Evolutionary conservation across 2,329 filamentous ascomycete species (phyloP).

Genomic region (Delphinella strobiligena): DNA sequence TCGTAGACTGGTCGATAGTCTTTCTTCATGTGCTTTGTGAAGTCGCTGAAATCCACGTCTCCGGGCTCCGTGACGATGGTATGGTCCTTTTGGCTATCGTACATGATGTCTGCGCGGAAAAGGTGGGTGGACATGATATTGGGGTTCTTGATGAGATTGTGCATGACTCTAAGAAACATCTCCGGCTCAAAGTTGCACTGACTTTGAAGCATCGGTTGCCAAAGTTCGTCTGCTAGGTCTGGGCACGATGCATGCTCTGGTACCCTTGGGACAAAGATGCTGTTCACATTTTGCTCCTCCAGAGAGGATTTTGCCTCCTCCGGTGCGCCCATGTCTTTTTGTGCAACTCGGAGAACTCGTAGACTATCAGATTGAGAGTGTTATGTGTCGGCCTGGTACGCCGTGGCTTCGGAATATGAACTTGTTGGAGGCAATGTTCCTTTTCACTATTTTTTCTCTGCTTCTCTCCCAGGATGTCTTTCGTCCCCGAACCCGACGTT

Average conservation of each 20-base stretch:
- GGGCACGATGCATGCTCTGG: constrained; percentile 1
- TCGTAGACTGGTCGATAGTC: constrained; percentile 21
- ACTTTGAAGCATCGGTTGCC: constrained; percentile 22
- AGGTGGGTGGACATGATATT: constrained; percentile 70
- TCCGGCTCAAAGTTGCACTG: constrained; percentile 50
- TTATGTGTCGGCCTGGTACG: too few relatives aligned
- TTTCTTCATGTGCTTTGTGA: constrained; percentile 37
- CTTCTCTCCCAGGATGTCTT: too few relatives aligned
- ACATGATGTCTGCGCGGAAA: constrained; percentile 64
- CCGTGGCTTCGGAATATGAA: too few relatives aligned
- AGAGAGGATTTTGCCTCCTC: background rate
- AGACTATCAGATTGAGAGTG: too few relatives aligned
- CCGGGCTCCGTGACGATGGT: constrained; percentile 9
- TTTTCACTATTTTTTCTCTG: too few relatives aligned
- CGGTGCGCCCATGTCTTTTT: too few relatives aligned
- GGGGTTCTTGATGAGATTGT: constrained; percentile 65
- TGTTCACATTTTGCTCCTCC: background rate
- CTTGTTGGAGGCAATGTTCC: too few relatives aligned
- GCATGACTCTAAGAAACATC: constrained; percentile 55
- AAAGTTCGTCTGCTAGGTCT: constrained; percentile 2
- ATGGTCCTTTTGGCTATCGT: constrained; percentile 34
- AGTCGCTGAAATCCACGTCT: constrained; percentile 22
- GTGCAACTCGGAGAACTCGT: too few relatives aligned
- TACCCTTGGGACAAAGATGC: background rate
- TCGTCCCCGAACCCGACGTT: too few relatives aligned